Evolutionary conservation across 495 filamentous ascomycete species (phyloP).

Genomic region (Penicillium ucsense): DNA sequence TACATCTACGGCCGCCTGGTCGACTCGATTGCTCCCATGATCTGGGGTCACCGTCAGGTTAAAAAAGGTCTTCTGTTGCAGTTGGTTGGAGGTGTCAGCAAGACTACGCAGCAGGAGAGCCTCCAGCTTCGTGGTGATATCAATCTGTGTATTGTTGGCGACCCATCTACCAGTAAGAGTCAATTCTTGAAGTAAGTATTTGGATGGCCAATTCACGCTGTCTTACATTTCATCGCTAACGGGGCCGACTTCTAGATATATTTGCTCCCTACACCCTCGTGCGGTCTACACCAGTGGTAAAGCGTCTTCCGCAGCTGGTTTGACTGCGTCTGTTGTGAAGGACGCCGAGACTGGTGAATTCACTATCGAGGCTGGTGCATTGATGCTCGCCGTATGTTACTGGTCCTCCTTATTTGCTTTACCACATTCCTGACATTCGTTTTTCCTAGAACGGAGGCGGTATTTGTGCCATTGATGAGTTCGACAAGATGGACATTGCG

Average conservation of each 20-base stretch:
- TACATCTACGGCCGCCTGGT: constrained; percentile 92
- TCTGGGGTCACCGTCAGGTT: constrained; percentile 93
- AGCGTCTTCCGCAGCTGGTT: constrained; percentile 92
- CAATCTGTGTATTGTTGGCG: constrained; percentile 97
- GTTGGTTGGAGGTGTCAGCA: constrained; percentile 84
- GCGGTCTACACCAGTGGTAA: constrained; percentile 98
- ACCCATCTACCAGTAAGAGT: constrained; percentile 95
- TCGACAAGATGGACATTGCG: constrained; percentile 98
- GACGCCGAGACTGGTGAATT: constrained; percentile 98
- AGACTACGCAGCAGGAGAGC: constrained; percentile 72
- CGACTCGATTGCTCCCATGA: constrained; percentile 91
- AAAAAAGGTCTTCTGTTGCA: constrained; percentile 96
- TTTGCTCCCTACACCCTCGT: constrained; percentile 89
- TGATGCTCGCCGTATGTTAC: constrained; percentile 84
- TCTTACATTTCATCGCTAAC: not conserved
- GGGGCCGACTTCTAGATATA: constrained; percentile 43
- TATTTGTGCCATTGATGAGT: constrained; percentile 97
- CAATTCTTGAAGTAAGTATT: constrained; percentile 78
- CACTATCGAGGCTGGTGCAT: constrained; percentile 94
- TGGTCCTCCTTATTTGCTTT: not conserved
- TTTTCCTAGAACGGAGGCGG: constrained; percentile 44
- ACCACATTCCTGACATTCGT: constrained; percentile 2
- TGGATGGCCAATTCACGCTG: no score
- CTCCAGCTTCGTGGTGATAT: constrained; percentile 93
- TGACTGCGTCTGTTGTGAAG: constrained; percentile 94